A percentile compares a stretch with the other conserved stretches of the same genome.
These are phyloP conservation scores for Acanthamoeba sp. DNA, from an alignment of 208 protist genomes.

Conservation along the genomic window DNA sequence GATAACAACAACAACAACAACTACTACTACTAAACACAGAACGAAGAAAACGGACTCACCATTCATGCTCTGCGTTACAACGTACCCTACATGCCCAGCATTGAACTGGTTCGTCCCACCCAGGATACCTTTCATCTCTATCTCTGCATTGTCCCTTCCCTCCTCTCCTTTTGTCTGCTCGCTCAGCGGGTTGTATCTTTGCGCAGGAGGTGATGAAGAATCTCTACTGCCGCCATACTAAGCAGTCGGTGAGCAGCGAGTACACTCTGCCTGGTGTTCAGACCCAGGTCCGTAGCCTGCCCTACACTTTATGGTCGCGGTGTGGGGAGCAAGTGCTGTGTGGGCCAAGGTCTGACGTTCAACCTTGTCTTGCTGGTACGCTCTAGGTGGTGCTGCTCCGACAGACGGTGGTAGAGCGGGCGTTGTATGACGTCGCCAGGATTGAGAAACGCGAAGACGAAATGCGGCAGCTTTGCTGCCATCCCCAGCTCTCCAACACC, in stretches of 20 bases:
- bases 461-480: constrained; percentile 56
- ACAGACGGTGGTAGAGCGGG: constrained; percentile 37
- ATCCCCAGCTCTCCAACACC: constrained; percentile 12
- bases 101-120: background rate
- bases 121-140: background rate
- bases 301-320: too few relatives aligned
- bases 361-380: background rate
- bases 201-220: constrained; percentile 65
- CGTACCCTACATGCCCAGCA: background rate
- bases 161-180: background rate
- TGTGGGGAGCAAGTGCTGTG: too few relatives aligned
- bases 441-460: constrained; percentile 62
- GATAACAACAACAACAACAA: too few relatives aligned
- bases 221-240: constrained; percentile 62
- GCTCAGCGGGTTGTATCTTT: background rate
- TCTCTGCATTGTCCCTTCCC: too few relatives aligned
- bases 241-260: constrained; percentile 61
- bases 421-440: constrained; percentile 54
- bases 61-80: background rate
- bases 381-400: constrained; percentile 51
- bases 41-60: background rate
- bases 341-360: too few relatives aligned
- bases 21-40: too few relatives aligned
- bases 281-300: too few relatives aligned
- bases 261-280: constrained; percentile 53